Percentiles rank a stretch among this genome's conserved stretches.
Evolutionary conservation across 176 grass and related monocot species (phyloP).

Genomic region (Oryza brachyantha): DNA sequence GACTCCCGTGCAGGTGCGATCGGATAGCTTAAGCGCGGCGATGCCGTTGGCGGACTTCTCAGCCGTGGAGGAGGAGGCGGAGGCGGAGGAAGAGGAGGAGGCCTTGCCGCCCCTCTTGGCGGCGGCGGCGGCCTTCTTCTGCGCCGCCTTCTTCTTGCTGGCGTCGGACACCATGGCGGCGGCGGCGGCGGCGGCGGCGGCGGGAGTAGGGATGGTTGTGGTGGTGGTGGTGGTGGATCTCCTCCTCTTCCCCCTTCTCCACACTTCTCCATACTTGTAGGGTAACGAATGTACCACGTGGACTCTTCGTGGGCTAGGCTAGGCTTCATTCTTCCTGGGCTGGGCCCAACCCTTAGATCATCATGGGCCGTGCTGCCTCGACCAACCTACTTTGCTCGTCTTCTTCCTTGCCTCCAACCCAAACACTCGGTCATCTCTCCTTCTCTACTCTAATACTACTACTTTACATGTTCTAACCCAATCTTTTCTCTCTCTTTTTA

Average conservation of each 20-base stretch:
- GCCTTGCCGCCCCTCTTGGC: slow-evolving; percentile 91
- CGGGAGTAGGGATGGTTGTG: too few species aligned
- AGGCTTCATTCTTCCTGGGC: neutral
- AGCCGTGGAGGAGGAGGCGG: neutral
- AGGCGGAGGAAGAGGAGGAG: neutral
- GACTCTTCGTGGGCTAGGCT: neutral
- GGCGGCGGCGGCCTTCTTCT: slow-evolving; percentile 85
- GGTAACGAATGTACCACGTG: too few species aligned
- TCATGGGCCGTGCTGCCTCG: too few species aligned
- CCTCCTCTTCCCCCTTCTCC: neutral
- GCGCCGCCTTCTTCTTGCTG: slow-evolving; percentile 97
- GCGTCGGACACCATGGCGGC: slow-evolving; percentile 80
- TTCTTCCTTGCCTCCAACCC: too few species aligned
- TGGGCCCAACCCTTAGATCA: too few species aligned
- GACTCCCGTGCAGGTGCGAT: slow-evolving; percentile 92
- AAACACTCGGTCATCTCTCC: too few species aligned
- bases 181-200: too few species aligned
- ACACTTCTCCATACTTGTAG: neutral
- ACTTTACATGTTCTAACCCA: too few species aligned
- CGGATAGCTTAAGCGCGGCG: slow-evolving; percentile 52
- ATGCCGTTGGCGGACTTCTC: slow-evolving; percentile 54
- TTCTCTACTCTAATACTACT: too few species aligned
- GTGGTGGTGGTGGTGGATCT: neutral
- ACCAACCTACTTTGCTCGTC: too few species aligned
- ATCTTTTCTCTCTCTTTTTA: too few species aligned